Base-by-base conservation (phyloP, 192 early-diverging fungal genomes). In the Podila clonocystis region DNA sequence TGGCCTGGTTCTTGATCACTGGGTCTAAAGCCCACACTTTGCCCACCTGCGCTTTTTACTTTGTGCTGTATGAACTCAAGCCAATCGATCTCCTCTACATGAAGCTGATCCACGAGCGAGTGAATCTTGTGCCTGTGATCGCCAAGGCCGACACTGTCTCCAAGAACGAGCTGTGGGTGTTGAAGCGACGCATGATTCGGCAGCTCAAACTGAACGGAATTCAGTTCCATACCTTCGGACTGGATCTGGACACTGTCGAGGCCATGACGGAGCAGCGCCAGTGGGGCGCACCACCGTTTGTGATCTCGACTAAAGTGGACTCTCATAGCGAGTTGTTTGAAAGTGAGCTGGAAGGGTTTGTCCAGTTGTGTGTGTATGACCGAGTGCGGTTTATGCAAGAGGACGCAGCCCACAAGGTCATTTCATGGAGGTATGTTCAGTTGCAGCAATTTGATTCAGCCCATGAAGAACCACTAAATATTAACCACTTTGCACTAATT, bases 71-170 rank as follows among this genome's bases (percentile, higher is more conserved):
- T 17, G 84, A 83, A 13, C 85, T 95, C 62, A 88, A 87, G 58
- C 91, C 93, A 49, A 85, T 96, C 9, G 97, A 98, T 73, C 94
- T 98, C 64, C 94, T 96, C 82, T 93, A 97, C 63, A 98, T 98
- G 95, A 96, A 96, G 88, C 89, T 93, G 61, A 86, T 98, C 63
- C 92, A 95, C 50, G 90, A 91, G 15, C 91, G 95, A 66, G 95
- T 97, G 58, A 98, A 97, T 77, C 85, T 98, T 58, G 94, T 98
- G 50, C 97, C 97, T 1, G 89, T 98, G 12, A 92, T 98, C 74
- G 93, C 96, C 38, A 95, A 96, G 61, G 91, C 97, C 9, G 97
- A 98, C 73, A 97, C 96, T 19, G 68, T 98, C 63, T 95, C 96
- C 24, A 90, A 90, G 30, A 87, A 84, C n/a, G 94, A 96, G 82